Evolutionary conservation across 257 asterid species (phyloP), one percentile per base, ranked within the genome.

Genomic region (Solanum pimpinellifolium): DNA sequence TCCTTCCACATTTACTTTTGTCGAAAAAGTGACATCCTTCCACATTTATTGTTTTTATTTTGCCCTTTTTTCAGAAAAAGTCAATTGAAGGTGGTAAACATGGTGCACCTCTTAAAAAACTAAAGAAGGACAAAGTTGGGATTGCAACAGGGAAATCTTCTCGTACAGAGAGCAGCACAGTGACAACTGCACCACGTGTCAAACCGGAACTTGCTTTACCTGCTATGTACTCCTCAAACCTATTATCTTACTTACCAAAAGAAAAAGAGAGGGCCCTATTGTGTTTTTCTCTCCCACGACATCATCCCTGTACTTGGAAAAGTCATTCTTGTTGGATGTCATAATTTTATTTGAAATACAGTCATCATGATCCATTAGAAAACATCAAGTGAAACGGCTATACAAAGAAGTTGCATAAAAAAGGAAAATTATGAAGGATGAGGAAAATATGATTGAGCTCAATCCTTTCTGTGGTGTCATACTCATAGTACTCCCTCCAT

Each of bases 121-220:
- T 68, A 78, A 97, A 97, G 90, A 97, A 96, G 91, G 99, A 97
- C 85, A 96, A 97, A 93, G 93, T 86, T 91, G 94, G 84, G 44
- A 92, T 91, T 89, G 92, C 98, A 84, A 92, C 96, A 15, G 86
- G 92, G 86, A 97, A 96, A 93, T 94, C 95, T 89, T 89, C 96
- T 86, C 99, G 97, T 59, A 41, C 94, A 69, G 99, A 97, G 90
- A 92, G 85, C 72, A 90, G 85, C 87, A 31, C 95, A 12, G 93
- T 88, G 7, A 85, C 98, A 87, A 95, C 91, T 66, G 96, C 97
- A 81, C 98, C 99, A 7, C 96, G 96, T 73, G 99, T 95, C 70
- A 96, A 97, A 89, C 94, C 99, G 18, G 99, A 93, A 91, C 97
- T 97, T 46, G 66, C 99, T 31, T 88, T 95, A 88, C 99, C 99